Base-by-base conservation (phyloP, 192 early-diverging fungal genomes). In the Dimargaris xerosporica region DNA sequence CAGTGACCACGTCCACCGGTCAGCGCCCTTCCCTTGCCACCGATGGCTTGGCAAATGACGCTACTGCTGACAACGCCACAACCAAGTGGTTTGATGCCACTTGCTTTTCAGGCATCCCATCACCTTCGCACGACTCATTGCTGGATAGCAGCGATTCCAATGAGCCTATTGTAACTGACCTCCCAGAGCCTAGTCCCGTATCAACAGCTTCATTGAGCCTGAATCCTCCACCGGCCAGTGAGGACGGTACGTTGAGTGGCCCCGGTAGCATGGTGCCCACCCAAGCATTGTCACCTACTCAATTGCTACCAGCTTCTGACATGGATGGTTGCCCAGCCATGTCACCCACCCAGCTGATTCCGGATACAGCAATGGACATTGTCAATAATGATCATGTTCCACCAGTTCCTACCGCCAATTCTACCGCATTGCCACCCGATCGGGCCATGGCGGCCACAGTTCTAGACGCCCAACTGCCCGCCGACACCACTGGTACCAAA, bases 81-180 rank as follows among this genome's bases (percentile, higher is more conserved):
- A 34, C 25, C 31, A 21, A 60, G 7, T 60, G 58, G 58, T 60
- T 60, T 44, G 58, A 60, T 28, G 19, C 31, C 5, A 19, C 16
- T 23, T 43, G 58, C 26, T 41, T 60, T n/a, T 21, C 58, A 6
- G 16, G 43, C 43, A 60, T 60, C 16, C 39, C 41, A 7, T 60
- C 58, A 2, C 58, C 58, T 11, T 60, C 58, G 7, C 41, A 60
- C 15, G 58, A 60, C 39, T 60, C 58, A 16, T 7, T 60, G 39
- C 26, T 41, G 11, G 58, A 43, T 25, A 44, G 23, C 0, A 41
- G n/a, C 43, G 54, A 39, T 29, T 56, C 54, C 54, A 56, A 56
- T 39, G 17, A 19, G 28, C 47, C 47, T 12, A 23, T 48, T 1
- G 3, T 17, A 12, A 21, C 21, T 12, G 47, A 17, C 12, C 2